Percentiles rank a stretch among this genome's conserved stretches.
These are phyloP conservation scores for Aegle marmelos DNA, from an alignment of 345 rosid genomes.

Conservation along the genomic window DNA sequence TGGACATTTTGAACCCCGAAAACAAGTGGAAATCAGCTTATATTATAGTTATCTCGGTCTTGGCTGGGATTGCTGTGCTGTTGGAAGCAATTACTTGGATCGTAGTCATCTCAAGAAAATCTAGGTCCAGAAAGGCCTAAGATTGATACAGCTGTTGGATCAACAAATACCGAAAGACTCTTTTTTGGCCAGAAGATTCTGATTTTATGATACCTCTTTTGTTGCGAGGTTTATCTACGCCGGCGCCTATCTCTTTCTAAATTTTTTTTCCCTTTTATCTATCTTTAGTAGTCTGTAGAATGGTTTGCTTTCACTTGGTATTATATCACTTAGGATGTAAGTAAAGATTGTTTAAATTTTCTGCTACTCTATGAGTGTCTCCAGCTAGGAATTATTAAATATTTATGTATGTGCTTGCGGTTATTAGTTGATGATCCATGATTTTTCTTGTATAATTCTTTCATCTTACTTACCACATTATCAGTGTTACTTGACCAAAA, in stretches of 20 bases:
- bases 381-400: background rate
- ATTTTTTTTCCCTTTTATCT: background rate
- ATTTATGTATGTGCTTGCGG: background rate
- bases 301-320: background rate
- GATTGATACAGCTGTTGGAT: conserved; percentile 35
- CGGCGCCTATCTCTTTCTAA: background rate
- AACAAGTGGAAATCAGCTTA: conserved; percentile 55
- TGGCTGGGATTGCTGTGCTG: conserved; percentile 61
- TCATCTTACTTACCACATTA: background rate
- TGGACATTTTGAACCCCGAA: conserved; percentile 54
- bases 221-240: background rate
- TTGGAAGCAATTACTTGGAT: conserved; percentile 75
- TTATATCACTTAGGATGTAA: background rate
- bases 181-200: background rate
- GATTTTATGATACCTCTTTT: conserved; percentile 6
- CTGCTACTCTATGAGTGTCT: background rate
- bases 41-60: conserved; percentile 32
- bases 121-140: conserved; percentile 50
- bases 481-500: background rate
- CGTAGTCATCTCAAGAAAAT: conserved; percentile 57
- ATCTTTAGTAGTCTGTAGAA: conserved; percentile 12
- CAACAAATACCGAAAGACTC: background rate
- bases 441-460: background rate
- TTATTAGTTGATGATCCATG: background rate
- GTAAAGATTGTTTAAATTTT: background rate